phyloP scores from a whole-genome alignment of 2,329 filamentous ascomycete species.

The Curvularia verruculosa region DNA sequence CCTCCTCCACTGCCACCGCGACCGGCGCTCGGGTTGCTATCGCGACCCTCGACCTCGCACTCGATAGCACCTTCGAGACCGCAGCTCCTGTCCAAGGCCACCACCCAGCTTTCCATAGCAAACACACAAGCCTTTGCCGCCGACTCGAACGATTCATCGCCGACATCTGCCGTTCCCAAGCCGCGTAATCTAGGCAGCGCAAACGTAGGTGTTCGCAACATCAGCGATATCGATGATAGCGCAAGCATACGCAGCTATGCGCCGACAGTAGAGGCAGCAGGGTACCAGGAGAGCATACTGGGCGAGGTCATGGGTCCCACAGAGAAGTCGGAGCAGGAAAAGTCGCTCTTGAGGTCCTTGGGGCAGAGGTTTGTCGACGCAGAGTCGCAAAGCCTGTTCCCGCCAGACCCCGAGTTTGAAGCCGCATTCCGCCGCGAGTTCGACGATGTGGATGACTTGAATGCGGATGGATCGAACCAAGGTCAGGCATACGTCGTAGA shows the following conservation, averaged over 20 bases:
- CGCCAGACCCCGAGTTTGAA: conserved; percentile 58
- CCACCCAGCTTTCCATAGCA: conserved; percentile 81
- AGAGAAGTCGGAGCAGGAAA: conserved; percentile 66
- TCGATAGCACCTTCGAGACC: conserved; percentile 52
- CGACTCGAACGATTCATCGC: conserved; percentile 34
- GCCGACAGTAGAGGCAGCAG: conserved; percentile 66
- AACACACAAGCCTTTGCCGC: conserved; percentile 78
- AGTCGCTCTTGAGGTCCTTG: conserved; percentile 71
- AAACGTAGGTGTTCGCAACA: conserved; percentile 50
- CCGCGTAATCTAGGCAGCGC: conserved; percentile 50
- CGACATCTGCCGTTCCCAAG: conserved; percentile 43
- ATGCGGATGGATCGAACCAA: conserved; percentile 62
- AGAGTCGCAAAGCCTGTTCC: conserved; percentile 62
- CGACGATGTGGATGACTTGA: conserved; percentile 69
- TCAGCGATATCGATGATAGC: conserved; percentile 66
- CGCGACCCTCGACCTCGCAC: conserved; percentile 49
- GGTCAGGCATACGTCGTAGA: conserved; percentile 55
- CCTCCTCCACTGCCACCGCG: conserved; percentile 65
- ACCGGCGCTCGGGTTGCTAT: conserved; percentile 46
- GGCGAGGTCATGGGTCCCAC: conserved; percentile 70
- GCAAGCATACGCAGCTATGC: conserved; percentile 71
- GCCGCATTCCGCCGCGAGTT: conserved; percentile 78
- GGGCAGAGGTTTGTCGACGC: conserved; percentile 61
- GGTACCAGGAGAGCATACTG: conserved; percentile 82
- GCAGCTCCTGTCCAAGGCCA: conserved; percentile 67